Base-by-base conservation (phyloP, 169 alveolate species). In the Amoebophrya sp. region DNA sequence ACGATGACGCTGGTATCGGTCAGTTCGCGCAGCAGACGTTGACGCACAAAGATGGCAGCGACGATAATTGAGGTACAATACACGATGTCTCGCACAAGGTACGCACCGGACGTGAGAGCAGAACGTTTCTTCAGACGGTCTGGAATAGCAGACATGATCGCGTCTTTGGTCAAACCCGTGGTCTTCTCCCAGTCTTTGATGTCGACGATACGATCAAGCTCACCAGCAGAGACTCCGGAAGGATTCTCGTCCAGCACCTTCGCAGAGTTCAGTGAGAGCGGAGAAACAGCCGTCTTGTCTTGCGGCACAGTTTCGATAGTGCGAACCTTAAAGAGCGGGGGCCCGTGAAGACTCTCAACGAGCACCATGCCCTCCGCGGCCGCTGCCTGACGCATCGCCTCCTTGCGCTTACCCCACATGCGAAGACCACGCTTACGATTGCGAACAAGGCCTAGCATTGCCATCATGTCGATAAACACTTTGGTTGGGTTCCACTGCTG, bases 401-500 rank as follows among this genome's bases (percentile, higher is more conserved):
- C n/a, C 26, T 65, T 65, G 33, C 83, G 83, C 2, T 65, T 18
- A 6, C 33, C 26, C 83, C 83, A 65, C 83, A 65, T 65, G 33
- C 83, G 83, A 36, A 0, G 2, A 36, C 83, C 83, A 6, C 83
- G 83, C 83, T 65, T 65, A 6, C 83, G 83, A 36, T 65, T 65
- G 38, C n/a, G 18, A 29, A 90, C 92, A 10, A 90, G 92, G 34
- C 55, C 89, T 33, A 65, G 0, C 36, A 36, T 77, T 18, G 93
- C 93, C 89, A 89, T 33, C 40, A 55, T 0, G 89, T 92, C 94
- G 89, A 94, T 90, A 40, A 94, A 93, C 53, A 93, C 92, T 90
- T 94, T 94, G 89, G 94, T 89, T 23, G 96, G 95, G 90, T 94
- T 94, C 92, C 93, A 94, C 92, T 94, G 93, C 78, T 91, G 92